Percentiles rank a stretch among this genome's conserved stretches.
These are phyloP conservation scores for Globisporangium heterothallicum DNA, from an alignment of 352 stramenopile species.

Conservation along the genomic window DNA sequence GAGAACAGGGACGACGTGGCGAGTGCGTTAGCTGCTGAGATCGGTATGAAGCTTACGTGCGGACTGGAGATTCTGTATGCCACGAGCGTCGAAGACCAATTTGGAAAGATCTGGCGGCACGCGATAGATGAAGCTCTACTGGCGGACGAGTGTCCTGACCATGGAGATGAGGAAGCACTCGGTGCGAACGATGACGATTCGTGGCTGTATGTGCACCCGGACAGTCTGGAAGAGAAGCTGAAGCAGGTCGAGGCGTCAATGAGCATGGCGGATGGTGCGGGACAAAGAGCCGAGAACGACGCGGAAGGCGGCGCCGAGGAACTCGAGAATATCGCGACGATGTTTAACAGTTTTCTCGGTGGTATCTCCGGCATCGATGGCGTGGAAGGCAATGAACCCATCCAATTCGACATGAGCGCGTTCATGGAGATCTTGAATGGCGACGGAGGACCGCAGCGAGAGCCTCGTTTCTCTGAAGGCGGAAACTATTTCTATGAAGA, in stretches of 20 bases:
- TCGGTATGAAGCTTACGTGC: slow-evolving; percentile 76
- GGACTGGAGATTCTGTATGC: slow-evolving; percentile 70
- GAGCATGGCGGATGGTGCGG: slow-evolving; percentile 15
- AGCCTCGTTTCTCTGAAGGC: slow-evolving; percentile 10
- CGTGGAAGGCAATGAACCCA: slow-evolving; percentile 42
- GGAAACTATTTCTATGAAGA: slow-evolving; percentile 14
- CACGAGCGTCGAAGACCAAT: slow-evolving; percentile 34
- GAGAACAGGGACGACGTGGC: neutral
- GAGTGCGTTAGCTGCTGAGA: slow-evolving; percentile 28
- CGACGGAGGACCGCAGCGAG: slow-evolving; percentile 6
- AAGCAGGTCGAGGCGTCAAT: slow-evolving; percentile 15
- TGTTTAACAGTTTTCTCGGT: slow-evolving; percentile 74
- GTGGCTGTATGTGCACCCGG: slow-evolving; percentile 74
- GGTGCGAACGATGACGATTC: slow-evolving; percentile 59
- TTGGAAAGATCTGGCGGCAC: slow-evolving; percentile 29
- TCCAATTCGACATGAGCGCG: slow-evolving; percentile 64
- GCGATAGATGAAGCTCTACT: slow-evolving; percentile 30
- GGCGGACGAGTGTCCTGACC: neutral
- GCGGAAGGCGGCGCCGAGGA: slow-evolving; percentile 45
- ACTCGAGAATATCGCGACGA: slow-evolving; percentile 59
- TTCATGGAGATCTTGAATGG: slow-evolving; percentile 65
- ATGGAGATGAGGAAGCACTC: slow-evolving; percentile 6
- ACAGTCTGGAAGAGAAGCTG: slow-evolving; percentile 68
- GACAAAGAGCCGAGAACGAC: neutral
- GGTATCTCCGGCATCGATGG: slow-evolving; percentile 58